Base-by-base conservation (phyloP, 495 filamentous ascomycete genomes). In the Penicillium longicatenatum region DNA sequence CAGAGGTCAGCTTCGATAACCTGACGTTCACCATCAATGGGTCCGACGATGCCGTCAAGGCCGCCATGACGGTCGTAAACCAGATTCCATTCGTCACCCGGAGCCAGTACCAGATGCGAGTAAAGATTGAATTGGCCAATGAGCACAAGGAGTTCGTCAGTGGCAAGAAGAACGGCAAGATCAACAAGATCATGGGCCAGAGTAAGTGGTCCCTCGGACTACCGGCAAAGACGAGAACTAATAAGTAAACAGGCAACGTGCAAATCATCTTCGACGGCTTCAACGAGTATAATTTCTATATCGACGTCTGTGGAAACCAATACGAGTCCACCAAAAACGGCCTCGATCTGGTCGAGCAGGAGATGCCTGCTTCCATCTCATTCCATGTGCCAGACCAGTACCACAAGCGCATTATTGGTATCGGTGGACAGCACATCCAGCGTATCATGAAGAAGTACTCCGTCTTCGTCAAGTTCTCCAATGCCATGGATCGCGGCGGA, bases 391-490 rank as follows among this genome's bases (percentile, higher is more conserved):
- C 94, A n/a, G 95, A 98, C 65, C 93, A 97, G 66, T 99, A 99
- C 69, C 94, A 99, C 75, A 99, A 98, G 78, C 91, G 95, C 42
- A 99, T 99, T 61, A 99, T 99, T 61, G 94, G 94, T 52, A 97
- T 98, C 57, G 95, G 94, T 58, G 94, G 94, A 17, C 92, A 97
- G 70, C 95, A 98, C 65, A 99, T 99, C 65, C 94, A 99, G 70
- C 92, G 92, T 55, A 98, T 98, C 77, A 99, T 98, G 94, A 99
- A 99, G 79, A 97, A 97, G 74, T 95, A 99, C 76, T 99, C 94
- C 2, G 94, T 99, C 55, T 99, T 98, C 61, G 94, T 99, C 77
- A 99, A 99, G 71, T 99, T 99, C 69, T 96, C 92, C 60, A 99
- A 99, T 66, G 94, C 95, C 24, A 98, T 98, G 95, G 94, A 99